phyloP scores from a whole-genome alignment of 2,329 filamentous ascomycete species.

The Cercospora citrullina region DNA sequence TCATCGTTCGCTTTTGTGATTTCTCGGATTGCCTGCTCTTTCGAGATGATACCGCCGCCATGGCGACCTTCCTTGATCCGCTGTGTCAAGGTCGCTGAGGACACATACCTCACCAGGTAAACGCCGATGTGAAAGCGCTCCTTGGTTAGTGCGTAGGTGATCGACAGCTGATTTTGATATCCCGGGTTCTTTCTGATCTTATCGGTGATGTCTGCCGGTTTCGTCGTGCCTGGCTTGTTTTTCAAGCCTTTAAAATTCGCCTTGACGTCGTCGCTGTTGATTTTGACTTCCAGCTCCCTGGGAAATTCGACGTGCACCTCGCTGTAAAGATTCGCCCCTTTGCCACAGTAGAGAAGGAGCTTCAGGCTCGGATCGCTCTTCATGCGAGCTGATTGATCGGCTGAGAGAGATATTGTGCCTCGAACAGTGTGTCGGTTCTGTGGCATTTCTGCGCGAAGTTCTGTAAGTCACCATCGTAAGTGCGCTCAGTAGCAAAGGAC shows the following conservation, averaged over 20 bases:
- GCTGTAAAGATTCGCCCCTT: conserved; percentile 56
- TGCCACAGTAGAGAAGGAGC: conserved; percentile 81
- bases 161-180: conserved; percentile 74
- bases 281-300: conserved; percentile 85
- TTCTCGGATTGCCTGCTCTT: conserved; percentile 78
- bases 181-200: conserved; percentile 67
- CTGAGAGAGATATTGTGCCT: conserved; percentile 60
- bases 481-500: conserved; percentile 23
- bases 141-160: conserved; percentile 88
- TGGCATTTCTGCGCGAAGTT: conserved; percentile 54
- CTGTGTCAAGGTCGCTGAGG: conserved; percentile 69
- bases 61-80: conserved; percentile 62
- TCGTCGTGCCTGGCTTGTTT: conserved; percentile 92
- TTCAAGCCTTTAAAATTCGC: conserved; percentile 93
- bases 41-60: conserved; percentile 63
- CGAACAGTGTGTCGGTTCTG: conserved; percentile 59
- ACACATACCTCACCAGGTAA: conserved; percentile 72
- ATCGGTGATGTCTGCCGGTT: conserved; percentile 86
- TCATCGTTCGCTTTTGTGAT: conserved; percentile 73
- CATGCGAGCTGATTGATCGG: conserved; percentile 57
- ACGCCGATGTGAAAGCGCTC: conserved; percentile 67
- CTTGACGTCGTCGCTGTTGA: conserved; percentile 85
- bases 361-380: conserved; percentile 62
- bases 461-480: conserved; percentile 38
- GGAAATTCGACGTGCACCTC: conserved; percentile 79